phyloP scores from a whole-genome alignment of 2,329 filamentous ascomycete species.

The Metarhizium rileyi region DNA sequence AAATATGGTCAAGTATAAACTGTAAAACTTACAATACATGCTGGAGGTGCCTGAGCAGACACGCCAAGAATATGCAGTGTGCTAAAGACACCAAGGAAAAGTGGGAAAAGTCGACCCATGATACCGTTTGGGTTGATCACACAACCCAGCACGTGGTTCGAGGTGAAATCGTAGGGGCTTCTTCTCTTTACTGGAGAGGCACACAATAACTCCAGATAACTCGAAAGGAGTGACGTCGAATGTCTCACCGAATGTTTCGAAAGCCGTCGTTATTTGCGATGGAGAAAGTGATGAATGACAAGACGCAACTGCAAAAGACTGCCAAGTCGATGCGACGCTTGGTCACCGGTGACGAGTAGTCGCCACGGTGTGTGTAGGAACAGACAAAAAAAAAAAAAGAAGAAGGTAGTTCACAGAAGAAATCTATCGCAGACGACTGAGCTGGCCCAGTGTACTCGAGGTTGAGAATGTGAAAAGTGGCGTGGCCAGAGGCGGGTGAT shows the following conservation, averaged over 20 bases:
- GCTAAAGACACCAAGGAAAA: slow-evolving; percentile 18
- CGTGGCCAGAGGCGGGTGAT: not conserved
- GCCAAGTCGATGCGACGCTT: not conserved
- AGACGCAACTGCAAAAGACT: not conserved
- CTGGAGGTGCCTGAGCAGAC: slow-evolving; percentile 13
- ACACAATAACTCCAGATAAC: too few relatives aligned
- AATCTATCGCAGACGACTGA: slow-evolving; percentile 1
- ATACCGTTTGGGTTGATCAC: not conserved
- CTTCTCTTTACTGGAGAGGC: too few relatives aligned
- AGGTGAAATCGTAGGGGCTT: too few relatives aligned
- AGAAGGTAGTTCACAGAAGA: too few relatives aligned
- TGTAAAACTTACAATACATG: slow-evolving; percentile 22
- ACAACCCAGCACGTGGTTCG: not conserved
- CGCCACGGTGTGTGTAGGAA: not conserved
- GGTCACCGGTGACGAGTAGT: slow-evolving; percentile 5
- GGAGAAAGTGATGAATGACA: too few relatives aligned
- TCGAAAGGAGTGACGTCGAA: too few relatives aligned
- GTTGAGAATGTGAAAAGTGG: slow-evolving; percentile 7
- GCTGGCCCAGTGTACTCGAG: slow-evolving; percentile 1
- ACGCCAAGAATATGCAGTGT: slow-evolving; percentile 18
- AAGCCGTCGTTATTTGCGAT: too few relatives aligned
- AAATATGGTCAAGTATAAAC: not conserved
- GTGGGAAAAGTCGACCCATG: slow-evolving; percentile 7
- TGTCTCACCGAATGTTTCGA: too few relatives aligned
- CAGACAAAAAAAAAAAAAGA: slow-evolving; percentile 1